A percentile compares a stretch with the other conserved stretches of the same genome.
Evolutionary conservation across 345 rosid genomes (phyloP).

Genomic region (Ricinus communis): DNA sequence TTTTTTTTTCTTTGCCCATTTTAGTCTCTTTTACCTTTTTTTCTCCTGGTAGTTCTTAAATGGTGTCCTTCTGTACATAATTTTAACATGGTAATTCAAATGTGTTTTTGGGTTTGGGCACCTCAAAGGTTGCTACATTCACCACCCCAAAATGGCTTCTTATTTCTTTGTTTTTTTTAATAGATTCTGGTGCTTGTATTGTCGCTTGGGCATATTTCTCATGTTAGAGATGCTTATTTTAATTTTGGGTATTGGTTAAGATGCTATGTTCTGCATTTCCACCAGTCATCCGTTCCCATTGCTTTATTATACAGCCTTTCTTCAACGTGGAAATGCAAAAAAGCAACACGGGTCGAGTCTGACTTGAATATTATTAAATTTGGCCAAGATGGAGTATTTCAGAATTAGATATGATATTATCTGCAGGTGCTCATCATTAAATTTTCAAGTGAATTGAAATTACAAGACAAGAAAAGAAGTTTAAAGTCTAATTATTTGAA

Average conservation of each 20-base stretch:
- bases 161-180: neutral
- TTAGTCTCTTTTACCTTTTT: neutral
- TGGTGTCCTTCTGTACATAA: slow-evolving; percentile 25
- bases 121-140: neutral
- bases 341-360: no score
- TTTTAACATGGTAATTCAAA: slow-evolving; percentile 21
- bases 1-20: slow-evolving; percentile 2
- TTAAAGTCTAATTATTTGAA: no score
- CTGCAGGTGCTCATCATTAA: no score
- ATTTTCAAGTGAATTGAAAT: no score
- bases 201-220: slow-evolving; percentile 8
- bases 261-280: neutral
- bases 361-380: no score
- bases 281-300: neutral
- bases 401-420: no score
- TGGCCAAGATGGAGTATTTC: no score
- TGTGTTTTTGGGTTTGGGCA: slow-evolving; percentile 17
- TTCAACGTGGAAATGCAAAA: no score
- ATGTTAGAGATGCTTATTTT: neutral
- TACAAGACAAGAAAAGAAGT: no score
- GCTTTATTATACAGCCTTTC: no score
- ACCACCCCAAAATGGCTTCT: neutral
- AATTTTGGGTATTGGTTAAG: neutral
- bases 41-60: neutral
- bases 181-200: slow-evolving; percentile 14